Conservation (phyloP, 495 filamentous ascomycete species). For the Immersiella caudata region DNA sequence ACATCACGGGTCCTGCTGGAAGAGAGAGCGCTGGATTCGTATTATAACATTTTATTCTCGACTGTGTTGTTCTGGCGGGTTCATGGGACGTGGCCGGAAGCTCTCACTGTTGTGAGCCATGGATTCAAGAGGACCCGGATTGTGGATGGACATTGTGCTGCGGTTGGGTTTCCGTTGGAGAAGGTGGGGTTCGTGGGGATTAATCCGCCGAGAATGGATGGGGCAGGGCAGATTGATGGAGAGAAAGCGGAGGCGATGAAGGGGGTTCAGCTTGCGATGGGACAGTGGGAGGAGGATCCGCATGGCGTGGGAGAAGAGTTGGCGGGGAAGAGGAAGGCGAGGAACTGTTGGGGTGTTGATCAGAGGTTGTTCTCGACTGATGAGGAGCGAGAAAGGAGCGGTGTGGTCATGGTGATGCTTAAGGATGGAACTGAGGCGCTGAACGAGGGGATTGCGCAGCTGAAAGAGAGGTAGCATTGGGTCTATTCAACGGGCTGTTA, state of each 20-base stretch:
- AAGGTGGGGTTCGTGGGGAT: conserved; percentile 63
- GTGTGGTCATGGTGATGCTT: conserved; percentile 32
- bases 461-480: not conserved
- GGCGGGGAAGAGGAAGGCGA: conserved; percentile 48
- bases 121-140: conserved; percentile 73
- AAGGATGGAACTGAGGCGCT: conserved; percentile 39
- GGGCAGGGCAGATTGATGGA: conserved; percentile 22
- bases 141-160: conserved; percentile 66
- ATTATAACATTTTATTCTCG: conserved; percentile 76
- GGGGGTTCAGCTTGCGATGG: conserved; percentile 45
- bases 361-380: conserved; percentile 44
- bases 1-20: conserved; percentile 56
- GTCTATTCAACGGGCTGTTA: not conserved
- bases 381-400: conserved; percentile 40
- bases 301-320: conserved; percentile 51
- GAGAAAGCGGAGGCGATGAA: conserved; percentile 41
- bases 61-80: conserved; percentile 59
- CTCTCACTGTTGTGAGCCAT: conserved; percentile 72
- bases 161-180: conserved; percentile 58
- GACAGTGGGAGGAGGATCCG: conserved; percentile 54
- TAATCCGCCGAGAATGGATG: conserved; percentile 61
- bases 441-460: conserved; percentile 29
- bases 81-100: conserved; percentile 50
- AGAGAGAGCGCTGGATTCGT: conserved; percentile 73
- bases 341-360: conserved; percentile 51